These are phyloP conservation scores for Stylosanthes scabra DNA, from an alignment of 331 rosid genomes.

Conservation along the genomic window DNA sequence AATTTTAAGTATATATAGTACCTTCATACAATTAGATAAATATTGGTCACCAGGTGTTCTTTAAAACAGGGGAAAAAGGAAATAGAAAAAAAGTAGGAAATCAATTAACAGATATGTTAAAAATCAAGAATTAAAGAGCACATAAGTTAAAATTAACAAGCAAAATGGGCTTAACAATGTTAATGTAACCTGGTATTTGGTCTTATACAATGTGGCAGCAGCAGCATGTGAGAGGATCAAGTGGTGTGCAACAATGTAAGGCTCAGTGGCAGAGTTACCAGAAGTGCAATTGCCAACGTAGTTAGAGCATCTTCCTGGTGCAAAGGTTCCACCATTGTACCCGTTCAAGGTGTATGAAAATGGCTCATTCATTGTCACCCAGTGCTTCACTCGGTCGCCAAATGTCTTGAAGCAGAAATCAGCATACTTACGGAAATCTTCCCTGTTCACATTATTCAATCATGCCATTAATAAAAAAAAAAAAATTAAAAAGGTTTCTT, in stretches of 20 bases:
- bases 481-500: too few relatives aligned
- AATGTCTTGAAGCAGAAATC: conserved; percentile 59
- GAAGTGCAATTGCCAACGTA: conserved; percentile 48
- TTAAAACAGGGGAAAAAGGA: too few relatives aligned
- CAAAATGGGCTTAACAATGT: too few relatives aligned
- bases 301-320: conserved; percentile 65
- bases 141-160: too few relatives aligned
- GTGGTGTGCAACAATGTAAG: conserved; percentile 62
- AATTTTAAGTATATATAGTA: too few relatives aligned
- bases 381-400: conserved; percentile 62
- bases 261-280: conserved; percentile 66
- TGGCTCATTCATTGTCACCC: conserved; percentile 71
- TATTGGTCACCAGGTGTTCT: too few relatives aligned
- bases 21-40: too few relatives aligned
- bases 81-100: too few relatives aligned
- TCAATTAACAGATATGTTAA: too few relatives aligned
- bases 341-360: conserved; percentile 34
- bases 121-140: too few relatives aligned
- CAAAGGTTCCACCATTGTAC: conserved; percentile 42
- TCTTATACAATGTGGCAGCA: conserved; percentile 50
- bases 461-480: background rate
- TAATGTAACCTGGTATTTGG: conserved; percentile 50
- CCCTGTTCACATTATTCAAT: conserved; percentile 29
- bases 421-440: conserved; percentile 46
- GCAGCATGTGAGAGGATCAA: conserved; percentile 59